Evolutionary conservation across 2,329 filamentous ascomycete genomes (phyloP).

Genomic region (Bipolaris cookei): DNA sequence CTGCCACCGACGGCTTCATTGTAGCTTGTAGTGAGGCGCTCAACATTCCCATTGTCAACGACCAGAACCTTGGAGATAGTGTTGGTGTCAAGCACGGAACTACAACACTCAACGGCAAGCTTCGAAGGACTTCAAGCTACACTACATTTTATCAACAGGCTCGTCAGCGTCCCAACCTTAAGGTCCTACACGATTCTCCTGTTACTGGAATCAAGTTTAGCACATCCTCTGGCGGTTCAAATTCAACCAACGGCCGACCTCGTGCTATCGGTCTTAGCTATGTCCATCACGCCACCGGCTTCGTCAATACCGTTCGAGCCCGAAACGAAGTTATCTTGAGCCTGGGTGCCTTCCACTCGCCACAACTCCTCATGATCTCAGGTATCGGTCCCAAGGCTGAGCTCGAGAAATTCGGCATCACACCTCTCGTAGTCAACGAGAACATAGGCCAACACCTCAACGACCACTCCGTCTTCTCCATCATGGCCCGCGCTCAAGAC

Average conservation of each 20-base stretch:
- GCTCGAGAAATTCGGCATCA: conserved; percentile 32
- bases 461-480: conserved; percentile 35
- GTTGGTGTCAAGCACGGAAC: conserved; percentile 44
- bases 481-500: conserved; percentile 36
- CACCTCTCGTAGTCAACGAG: conserved; percentile 36
- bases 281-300: conserved; percentile 33
- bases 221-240: too few species aligned
- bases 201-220: conserved; percentile 37
- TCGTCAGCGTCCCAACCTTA: conserved; percentile 36
- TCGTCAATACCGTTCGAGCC: conserved; percentile 37
- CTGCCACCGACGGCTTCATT: conserved; percentile 38
- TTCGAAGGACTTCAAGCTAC: conserved; percentile 39
- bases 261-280: conserved; percentile 38
- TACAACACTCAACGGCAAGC: conserved; percentile 27
- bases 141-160: conserved; percentile 42
- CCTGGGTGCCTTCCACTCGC: conserved; percentile 45
- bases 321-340: conserved; percentile 38
- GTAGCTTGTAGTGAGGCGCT: conserved; percentile 35
- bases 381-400: conserved; percentile 45
- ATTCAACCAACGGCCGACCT: conserved; percentile 10
- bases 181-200: conserved; percentile 35
- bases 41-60: conserved; percentile 42
- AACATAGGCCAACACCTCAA: conserved; percentile 39
- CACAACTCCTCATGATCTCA: conserved; percentile 50
- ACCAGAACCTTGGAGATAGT: conserved; percentile 40